Percentiles rank a stretch among this genome's conserved stretches.
Evolutionary conservation across 345 rosid species (phyloP).

Genomic region (Pugionium cornutum): DNA sequence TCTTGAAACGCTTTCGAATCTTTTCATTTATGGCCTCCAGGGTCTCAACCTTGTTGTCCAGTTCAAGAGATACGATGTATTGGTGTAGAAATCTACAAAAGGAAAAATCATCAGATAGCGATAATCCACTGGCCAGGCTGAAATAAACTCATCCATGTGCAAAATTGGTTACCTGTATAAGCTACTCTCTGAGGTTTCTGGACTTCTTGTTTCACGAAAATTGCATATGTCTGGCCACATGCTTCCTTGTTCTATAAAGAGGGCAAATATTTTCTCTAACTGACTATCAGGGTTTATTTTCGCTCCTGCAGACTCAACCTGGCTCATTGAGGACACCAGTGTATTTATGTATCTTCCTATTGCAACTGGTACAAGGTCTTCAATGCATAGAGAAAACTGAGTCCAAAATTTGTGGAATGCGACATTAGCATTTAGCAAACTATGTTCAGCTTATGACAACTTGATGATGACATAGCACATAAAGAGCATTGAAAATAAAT

Average conservation of each 20-base stretch:
- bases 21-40: constrained; percentile 87
- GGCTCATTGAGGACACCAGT: constrained; percentile 61
- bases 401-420: constrained; percentile 27
- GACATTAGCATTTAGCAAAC: constrained; percentile 29
- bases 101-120: constrained; percentile 15
- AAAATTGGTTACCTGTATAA: constrained; percentile 67
- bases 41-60: constrained; percentile 69
- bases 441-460: constrained; percentile 15
- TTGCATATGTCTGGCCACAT: constrained; percentile 85
- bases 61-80: constrained; percentile 64
- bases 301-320: constrained; percentile 46
- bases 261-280: constrained; percentile 79
- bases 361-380: constrained; percentile 88
- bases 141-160: constrained; percentile 23
- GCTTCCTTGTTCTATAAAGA: constrained; percentile 93
- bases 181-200: constrained; percentile 70
- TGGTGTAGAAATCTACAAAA: constrained; percentile 69
- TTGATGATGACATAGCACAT: constrained; percentile 25
- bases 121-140: constrained; percentile 20
- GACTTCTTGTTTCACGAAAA: constrained; percentile 65
- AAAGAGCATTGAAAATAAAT: not conserved
- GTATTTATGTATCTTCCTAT: constrained; percentile 82
- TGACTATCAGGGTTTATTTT: constrained; percentile 52
- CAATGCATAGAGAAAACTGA: constrained; percentile 89
- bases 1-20: constrained; percentile 89